phyloP scores from a whole-genome alignment of 169 alveolate species.

The Eimeria sp. region DNA sequence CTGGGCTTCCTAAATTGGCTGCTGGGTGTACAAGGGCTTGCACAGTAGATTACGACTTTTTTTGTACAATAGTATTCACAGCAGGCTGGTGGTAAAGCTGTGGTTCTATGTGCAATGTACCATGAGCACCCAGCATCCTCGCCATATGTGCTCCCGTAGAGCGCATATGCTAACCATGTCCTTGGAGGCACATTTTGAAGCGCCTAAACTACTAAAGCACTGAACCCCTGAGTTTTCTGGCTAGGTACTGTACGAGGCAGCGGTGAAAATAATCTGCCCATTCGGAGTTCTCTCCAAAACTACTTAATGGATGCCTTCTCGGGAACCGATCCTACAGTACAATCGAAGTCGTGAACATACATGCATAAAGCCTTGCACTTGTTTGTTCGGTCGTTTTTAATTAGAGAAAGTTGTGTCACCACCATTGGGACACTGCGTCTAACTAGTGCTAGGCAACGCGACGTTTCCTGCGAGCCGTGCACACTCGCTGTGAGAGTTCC shows the following conservation, averaged over 20 bases:
- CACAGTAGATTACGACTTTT: constrained; percentile 4
- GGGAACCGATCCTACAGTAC: not conserved
- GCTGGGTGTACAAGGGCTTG: not conserved
- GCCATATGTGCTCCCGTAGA: not conserved
- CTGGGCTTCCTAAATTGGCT: not conserved
- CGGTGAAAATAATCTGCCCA: not conserved
- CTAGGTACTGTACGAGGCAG: not conserved
- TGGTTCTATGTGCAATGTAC: not conserved
- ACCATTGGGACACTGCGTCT: not conserved
- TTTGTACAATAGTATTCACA: not conserved
- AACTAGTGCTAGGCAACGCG: not conserved
- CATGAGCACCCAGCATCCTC: constrained; percentile 4
- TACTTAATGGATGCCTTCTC: not conserved
- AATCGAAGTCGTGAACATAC: not conserved
- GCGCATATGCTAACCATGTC: not conserved
- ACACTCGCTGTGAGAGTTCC: not conserved
- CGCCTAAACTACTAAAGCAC: not conserved
- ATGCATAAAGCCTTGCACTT: not conserved
- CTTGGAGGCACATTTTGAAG: not conserved
- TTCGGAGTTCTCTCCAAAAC: not conserved
- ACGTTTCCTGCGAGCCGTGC: not conserved
- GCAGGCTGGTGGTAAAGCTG: not conserved
- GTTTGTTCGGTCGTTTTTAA: not conserved
- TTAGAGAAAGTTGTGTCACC: not conserved
- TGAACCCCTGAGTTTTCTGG: not conserved